phyloP scores from a whole-genome alignment of 345 rosid species.

The Citrus trifoliata region DNA sequence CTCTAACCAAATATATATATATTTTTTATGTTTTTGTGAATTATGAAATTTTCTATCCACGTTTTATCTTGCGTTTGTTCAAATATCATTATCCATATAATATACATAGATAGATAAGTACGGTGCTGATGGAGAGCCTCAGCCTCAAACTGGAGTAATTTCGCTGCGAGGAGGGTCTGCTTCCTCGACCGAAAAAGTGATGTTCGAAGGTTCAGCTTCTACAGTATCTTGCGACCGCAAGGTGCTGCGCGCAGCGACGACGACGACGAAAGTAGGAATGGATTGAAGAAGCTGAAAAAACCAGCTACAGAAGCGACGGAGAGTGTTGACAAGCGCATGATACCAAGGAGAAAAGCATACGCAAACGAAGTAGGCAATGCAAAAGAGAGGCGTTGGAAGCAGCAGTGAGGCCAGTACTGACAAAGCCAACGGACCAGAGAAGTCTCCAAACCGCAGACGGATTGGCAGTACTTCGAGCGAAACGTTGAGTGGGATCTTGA shows the following conservation, averaged over 20 bases:
- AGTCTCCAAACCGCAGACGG: neutral
- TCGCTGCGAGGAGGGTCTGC: neutral
- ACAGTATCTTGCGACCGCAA: neutral
- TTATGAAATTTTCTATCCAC: too few relatives aligned
- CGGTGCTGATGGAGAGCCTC: too few relatives aligned
- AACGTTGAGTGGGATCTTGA: neutral
- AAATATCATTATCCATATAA: too few relatives aligned
- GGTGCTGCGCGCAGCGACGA: neutral
- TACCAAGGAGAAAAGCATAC: slow-evolving; percentile 3
- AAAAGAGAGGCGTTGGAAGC: neutral
- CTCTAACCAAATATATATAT: too few relatives aligned
- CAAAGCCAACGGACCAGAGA: neutral
- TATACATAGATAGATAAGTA: too few relatives aligned
- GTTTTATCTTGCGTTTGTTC: too few relatives aligned
- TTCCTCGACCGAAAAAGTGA: neutral
- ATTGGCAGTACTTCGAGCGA: neutral
- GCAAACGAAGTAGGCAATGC: neutral
- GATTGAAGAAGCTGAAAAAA: neutral
- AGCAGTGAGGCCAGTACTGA: neutral
- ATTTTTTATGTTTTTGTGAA: too few relatives aligned
- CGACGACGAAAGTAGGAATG: neutral
- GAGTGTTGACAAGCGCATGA: neutral
- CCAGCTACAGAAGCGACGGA: neutral
- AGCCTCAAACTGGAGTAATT: too few relatives aligned
- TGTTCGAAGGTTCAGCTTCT: neutral